These are phyloP conservation scores for Fusarium keratoplasticum DNA, from an alignment of 2,329 filamentous ascomycete species.

Conservation along the genomic window DNA sequence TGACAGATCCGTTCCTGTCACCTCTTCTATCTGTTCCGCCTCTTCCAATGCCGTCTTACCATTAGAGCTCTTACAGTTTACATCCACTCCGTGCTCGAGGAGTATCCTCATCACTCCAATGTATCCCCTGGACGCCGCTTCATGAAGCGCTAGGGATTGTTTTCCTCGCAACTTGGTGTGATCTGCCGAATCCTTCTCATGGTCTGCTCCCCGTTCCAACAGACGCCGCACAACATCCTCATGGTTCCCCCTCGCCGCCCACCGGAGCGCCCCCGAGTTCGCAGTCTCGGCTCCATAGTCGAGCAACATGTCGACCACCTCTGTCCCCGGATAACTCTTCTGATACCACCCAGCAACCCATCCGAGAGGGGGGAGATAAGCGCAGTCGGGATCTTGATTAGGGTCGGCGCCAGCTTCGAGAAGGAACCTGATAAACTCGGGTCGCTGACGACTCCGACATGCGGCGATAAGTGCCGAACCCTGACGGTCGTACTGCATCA, in stretches of 20 bases:
- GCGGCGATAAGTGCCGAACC: slow-evolving; percentile 25
- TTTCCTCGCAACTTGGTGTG: too few relatives aligned
- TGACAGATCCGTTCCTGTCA: not conserved
- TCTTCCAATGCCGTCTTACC: not conserved
- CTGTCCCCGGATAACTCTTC: not conserved
- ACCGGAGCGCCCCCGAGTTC: not conserved
- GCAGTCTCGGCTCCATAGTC: not conserved
- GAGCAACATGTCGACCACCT: not conserved
- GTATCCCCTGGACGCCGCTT: not conserved
- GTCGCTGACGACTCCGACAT: slow-evolving; percentile 10
- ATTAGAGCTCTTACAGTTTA: not conserved
- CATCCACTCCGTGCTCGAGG: not conserved
- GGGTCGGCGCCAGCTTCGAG: slow-evolving; percentile 28
- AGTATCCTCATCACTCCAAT: not conserved
- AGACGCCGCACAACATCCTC: not conserved
- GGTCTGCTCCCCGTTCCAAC: not conserved
- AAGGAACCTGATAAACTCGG: slow-evolving; percentile 13
- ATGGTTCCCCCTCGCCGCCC: not conserved
- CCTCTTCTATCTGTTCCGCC: not conserved
- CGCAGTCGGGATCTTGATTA: not conserved
- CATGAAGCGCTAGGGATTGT: not conserved
- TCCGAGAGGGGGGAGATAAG: not conserved
- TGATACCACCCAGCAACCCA: not conserved
- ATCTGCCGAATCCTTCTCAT: not conserved
- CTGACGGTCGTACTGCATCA: slow-evolving; percentile 17